Evolutionary conservation across 352 stramenopile genomes (phyloP).

Genomic region (Halophytophthora polymorphica): DNA sequence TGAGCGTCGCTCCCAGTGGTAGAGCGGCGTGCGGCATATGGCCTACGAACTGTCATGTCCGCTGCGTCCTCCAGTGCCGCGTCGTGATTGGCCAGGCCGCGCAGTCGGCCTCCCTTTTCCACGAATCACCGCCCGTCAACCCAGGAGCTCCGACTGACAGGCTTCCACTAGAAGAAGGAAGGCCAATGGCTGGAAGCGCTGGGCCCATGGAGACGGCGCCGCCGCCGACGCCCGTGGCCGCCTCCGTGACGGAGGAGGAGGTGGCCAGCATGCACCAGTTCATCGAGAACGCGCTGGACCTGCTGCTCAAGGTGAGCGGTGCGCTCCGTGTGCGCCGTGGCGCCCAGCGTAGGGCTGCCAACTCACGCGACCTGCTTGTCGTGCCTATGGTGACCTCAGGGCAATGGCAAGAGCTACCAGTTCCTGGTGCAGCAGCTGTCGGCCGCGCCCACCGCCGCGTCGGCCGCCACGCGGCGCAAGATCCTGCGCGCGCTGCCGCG

Average conservation of each 20-base stretch:
- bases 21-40: too few species aligned
- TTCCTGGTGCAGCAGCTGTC: slow-evolving; percentile 70
- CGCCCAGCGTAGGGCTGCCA: not conserved
- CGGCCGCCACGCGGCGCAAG: slow-evolving; percentile 51
- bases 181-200: slow-evolving; percentile 33
- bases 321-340: not conserved
- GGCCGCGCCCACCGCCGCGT: slow-evolving; percentile 24
- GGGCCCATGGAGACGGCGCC: not conserved
- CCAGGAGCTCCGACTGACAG: not conserved
- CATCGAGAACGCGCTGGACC: slow-evolving; percentile 81
- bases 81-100: too few species aligned
- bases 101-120: too few species aligned
- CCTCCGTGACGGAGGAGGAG: slow-evolving; percentile 43
- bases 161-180: slow-evolving; percentile 2
- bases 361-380: not conserved
- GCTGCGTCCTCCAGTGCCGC: too few species aligned
- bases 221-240: slow-evolving; percentile 8
- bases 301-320: slow-evolving; percentile 63
- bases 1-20: too few species aligned
- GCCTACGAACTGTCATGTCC: too few species aligned
- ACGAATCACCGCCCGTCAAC: too few species aligned
- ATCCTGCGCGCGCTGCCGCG: slow-evolving; percentile 72
- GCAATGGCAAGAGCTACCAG: slow-evolving; percentile 79
- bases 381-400: slow-evolving; percentile 22
- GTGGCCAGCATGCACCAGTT: slow-evolving; percentile 74